Percentiles rank a stretch among this genome's conserved stretches.
Evolutionary conservation across 1,284 basidiomycete genomes (phyloP).

Genomic region (Gomphus sp.): DNA sequence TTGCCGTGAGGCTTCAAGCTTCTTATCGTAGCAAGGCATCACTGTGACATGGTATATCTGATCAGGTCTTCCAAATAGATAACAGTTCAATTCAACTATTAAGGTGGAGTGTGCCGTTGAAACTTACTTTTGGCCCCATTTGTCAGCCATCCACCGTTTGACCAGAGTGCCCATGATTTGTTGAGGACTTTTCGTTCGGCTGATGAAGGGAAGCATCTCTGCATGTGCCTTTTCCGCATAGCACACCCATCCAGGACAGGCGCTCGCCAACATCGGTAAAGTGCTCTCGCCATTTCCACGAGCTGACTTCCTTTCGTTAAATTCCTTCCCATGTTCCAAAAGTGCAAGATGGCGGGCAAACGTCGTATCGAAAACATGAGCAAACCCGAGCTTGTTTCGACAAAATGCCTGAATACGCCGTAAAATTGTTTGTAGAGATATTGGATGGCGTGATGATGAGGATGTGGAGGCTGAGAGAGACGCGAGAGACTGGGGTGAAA

Average conservation of each 20-base stretch:
- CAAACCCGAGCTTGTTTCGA: slow-evolving; percentile 52
- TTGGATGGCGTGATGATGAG: slow-evolving; percentile 33
- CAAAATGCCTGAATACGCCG: slow-evolving; percentile 62
- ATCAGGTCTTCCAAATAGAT: slow-evolving; percentile 44
- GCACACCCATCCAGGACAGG: slow-evolving; percentile 99
- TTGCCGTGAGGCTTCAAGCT: slow-evolving; percentile 90
- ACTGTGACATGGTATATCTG: slow-evolving; percentile 93
- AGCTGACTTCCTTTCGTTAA: slow-evolving; percentile 51
- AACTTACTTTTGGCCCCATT: slow-evolving; percentile 58
- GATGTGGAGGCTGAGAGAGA: slow-evolving; percentile 74
- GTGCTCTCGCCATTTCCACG: slow-evolving; percentile 15
- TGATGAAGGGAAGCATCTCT: slow-evolving; percentile 89
- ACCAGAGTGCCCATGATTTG: slow-evolving; percentile 91
- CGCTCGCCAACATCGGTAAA: slow-evolving; percentile 89
- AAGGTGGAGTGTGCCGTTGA: neutral
- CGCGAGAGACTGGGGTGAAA: slow-evolving; percentile 89
- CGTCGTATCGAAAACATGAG: slow-evolving; percentile 85
- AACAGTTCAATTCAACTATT: neutral
- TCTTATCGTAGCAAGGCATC: slow-evolving; percentile 99
- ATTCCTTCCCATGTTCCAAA: slow-evolving; percentile 78
- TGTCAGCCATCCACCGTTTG: slow-evolving; percentile 71
- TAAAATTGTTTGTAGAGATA: slow-evolving; percentile 53
- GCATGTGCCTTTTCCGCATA: slow-evolving; percentile 97
- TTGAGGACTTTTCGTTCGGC: slow-evolving; percentile 85
- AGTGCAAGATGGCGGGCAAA: slow-evolving; percentile 88